Evolutionary conservation across 148 eudicot genomes (phyloP).

Genomic region (Rhododendron griersonianum): DNA sequence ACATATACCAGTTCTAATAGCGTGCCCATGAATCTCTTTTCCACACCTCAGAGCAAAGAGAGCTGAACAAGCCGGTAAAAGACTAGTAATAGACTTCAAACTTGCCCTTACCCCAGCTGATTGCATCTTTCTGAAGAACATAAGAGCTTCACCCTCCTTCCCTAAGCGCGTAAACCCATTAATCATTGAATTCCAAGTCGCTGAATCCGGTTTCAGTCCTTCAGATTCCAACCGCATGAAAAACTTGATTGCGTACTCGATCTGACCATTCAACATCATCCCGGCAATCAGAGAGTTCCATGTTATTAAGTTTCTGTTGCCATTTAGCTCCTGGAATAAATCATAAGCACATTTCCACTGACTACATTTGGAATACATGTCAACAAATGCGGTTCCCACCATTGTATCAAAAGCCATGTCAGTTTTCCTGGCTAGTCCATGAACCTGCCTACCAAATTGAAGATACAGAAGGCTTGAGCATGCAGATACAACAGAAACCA

Average conservation of each 20-base stretch:
- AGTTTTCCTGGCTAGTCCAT: constrained; percentile 48
- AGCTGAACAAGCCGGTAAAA: constrained; percentile 59
- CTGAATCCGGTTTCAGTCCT: constrained; percentile 63
- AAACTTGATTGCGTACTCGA: constrained; percentile 49
- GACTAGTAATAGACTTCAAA: constrained; percentile 59
- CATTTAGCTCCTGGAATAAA: constrained; percentile 49
- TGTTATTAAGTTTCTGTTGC: constrained; percentile 53
- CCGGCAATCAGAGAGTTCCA: constrained; percentile 82
- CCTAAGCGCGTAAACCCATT: constrained; percentile 64
- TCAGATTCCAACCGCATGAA: constrained; percentile 45
- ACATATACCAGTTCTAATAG: constrained; percentile 31
- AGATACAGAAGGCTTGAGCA: constrained; percentile 43
- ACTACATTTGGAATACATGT: constrained; percentile 74
- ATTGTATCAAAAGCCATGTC: constrained; percentile 41
- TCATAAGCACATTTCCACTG: constrained; percentile 44
- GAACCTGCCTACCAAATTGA: constrained; percentile 63
- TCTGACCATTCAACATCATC: constrained; percentile 53
- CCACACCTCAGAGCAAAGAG: constrained; percentile 42
- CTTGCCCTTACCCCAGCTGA: constrained; percentile 33
- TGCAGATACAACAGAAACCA: constrained; percentile 60
- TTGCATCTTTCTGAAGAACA: constrained; percentile 59
- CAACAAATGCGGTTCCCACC: constrained; percentile 72
- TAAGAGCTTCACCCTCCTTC: constrained; percentile 47
- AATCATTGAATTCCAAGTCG: constrained; percentile 81
- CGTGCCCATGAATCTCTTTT: constrained; percentile 60